These are phyloP conservation scores for Erysimum cheiri DNA, from an alignment of 441 rosid species.

Conservation along the genomic window DNA sequence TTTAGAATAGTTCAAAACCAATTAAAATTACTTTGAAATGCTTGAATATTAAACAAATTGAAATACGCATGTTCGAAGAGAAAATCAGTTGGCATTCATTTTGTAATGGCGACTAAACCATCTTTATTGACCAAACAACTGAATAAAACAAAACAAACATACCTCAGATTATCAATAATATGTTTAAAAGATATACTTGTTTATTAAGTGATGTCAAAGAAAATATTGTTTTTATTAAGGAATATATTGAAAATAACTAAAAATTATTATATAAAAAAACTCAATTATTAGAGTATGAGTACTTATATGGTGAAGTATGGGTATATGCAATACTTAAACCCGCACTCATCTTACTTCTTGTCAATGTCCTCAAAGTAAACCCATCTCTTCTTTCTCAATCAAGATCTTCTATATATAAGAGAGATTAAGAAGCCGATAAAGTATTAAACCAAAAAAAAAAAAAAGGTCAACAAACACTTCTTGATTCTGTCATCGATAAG, in stretches of 20 bases:
- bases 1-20: constrained; percentile 12
- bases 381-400: constrained; percentile 12
- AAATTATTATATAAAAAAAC: neutral
- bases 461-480: neutral
- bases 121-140: constrained; percentile 38
- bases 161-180: constrained; percentile 30
- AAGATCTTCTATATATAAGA: constrained; percentile 29
- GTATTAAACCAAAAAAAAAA: neutral
- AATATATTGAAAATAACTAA: neutral
- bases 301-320: constrained; percentile 38
- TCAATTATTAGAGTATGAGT: constrained; percentile 27
- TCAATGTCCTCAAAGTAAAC: constrained; percentile 33
- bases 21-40: neutral
- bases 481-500: constrained; percentile 6
- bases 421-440: constrained; percentile 4
- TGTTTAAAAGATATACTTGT: constrained; percentile 32
- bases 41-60: neutral
- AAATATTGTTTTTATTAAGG: neutral
- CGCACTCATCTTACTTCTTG: constrained; percentile 25
- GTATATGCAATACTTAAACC: constrained; percentile 31
- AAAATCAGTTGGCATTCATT: constrained; percentile 25
- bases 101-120: constrained; percentile 6
- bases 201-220: constrained; percentile 15
- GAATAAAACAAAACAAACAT: constrained; percentile 42
- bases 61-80: neutral